Conservation (phyloP, 805 yeast species). For the Metschnikowia reukaufii region DNA sequence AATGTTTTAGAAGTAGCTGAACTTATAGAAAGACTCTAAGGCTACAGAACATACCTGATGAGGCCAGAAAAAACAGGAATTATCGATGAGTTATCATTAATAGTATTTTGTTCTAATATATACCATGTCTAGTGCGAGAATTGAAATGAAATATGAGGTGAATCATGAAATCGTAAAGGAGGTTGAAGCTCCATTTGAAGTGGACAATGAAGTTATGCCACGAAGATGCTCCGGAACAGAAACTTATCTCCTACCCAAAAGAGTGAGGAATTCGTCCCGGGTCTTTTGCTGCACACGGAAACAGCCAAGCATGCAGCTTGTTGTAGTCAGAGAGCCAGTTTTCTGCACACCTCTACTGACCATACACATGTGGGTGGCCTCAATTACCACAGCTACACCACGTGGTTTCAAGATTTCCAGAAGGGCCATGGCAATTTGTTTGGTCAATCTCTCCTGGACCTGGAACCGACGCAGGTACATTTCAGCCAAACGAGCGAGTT, state of each 20-base stretch:
- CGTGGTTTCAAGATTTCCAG: conserved; percentile 88
- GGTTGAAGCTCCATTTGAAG: conserved; percentile 16
- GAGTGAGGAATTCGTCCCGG: conserved; percentile 88
- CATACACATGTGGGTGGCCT: conserved; percentile 99
- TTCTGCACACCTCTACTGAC: conserved; percentile 97
- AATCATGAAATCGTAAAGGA: conserved; percentile 19
- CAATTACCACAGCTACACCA: conserved; percentile 98
- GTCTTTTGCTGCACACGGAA: conserved; percentile 93
- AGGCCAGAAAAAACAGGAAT: background rate
- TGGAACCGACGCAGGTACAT: conserved; percentile 95
- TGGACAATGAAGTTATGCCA: background rate
- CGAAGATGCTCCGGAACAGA: background rate
- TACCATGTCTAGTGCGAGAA: conserved; percentile 9
- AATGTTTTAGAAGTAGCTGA: conserved; percentile 48
- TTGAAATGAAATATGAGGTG: conserved; percentile 20
- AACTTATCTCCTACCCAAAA: conserved; percentile 53
- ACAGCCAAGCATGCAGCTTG: conserved; percentile 97
- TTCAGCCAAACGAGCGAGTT: conserved; percentile 93
- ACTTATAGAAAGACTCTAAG: conserved; percentile 8
- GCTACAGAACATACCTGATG: background rate
- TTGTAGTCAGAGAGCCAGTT: conserved; percentile 88
- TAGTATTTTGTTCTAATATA: conserved; percentile 1
- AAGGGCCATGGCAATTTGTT: conserved; percentile 95
- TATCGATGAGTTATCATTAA: background rate
- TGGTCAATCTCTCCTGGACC: conserved; percentile 96